These are phyloP conservation scores for Monilinia vaccinii-corymbosi DNA, from an alignment of 2,329 filamentous ascomycete genomes.

Conservation along the genomic window DNA sequence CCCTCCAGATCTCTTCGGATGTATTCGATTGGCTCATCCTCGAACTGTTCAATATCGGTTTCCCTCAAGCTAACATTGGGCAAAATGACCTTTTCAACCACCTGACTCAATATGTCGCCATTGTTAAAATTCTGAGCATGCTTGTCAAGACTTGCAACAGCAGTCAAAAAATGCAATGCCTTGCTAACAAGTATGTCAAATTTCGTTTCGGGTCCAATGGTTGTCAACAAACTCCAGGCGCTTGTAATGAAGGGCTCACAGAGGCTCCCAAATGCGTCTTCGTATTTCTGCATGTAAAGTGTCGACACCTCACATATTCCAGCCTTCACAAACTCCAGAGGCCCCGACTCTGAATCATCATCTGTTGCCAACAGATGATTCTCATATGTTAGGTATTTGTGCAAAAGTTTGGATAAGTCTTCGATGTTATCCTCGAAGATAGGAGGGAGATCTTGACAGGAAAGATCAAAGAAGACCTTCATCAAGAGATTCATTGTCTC, in stretches of 20 bases:
- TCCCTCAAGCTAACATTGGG: slow-evolving; percentile 88
- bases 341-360: slow-evolving; percentile 81
- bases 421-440: slow-evolving; percentile 85
- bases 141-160: slow-evolving; percentile 66
- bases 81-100: slow-evolving; percentile 91
- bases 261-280: slow-evolving; percentile 80
- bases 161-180: slow-evolving; percentile 87
- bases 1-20: slow-evolving; percentile 92
- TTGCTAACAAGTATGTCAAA: slow-evolving; percentile 93
- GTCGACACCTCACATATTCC: slow-evolving; percentile 88
- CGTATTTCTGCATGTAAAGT: slow-evolving; percentile 88
- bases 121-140: slow-evolving; percentile 84
- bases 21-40: slow-evolving; percentile 98
- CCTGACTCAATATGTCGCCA: slow-evolving; percentile 67
- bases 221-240: slow-evolving; percentile 85
- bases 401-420: slow-evolving; percentile 67
- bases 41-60: slow-evolving; percentile 90
- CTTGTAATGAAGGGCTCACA: slow-evolving; percentile 79
- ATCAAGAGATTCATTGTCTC: slow-evolving; percentile 79
- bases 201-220: slow-evolving; percentile 77
- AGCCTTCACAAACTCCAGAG: slow-evolving; percentile 78
- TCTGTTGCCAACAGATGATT: slow-evolving; percentile 75
- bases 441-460: slow-evolving; percentile 91
- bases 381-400: slow-evolving; percentile 88
- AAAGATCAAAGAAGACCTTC: slow-evolving; percentile 91